Base-by-base conservation (phyloP, 2,329 filamentous ascomycete genomes). In the Pyrenophora teres region DNA sequence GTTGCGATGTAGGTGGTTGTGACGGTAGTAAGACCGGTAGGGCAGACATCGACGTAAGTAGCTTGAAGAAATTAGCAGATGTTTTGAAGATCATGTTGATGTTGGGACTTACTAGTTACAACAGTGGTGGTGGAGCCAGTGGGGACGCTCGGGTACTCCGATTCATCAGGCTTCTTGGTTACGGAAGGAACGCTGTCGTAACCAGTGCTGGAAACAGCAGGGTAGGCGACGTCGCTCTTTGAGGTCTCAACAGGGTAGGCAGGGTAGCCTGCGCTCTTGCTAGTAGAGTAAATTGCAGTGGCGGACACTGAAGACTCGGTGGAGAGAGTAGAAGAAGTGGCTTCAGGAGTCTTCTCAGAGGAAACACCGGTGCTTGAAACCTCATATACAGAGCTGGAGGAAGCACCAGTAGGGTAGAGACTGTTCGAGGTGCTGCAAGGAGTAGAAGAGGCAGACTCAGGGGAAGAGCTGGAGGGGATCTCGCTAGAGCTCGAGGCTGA, bases 11-110 rank as follows among this genome's bases (percentile, higher is more conserved):
- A 64, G 6, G 67, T 67, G 5, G 67, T 59, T 2, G 66, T 69
- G 42, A 66, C 57, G 19, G 70, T 72, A 13, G 68, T 72, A 21
- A 71, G 56, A 19, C 71, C 70, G 12, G 70, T 72, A 3, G 68
- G 56, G 67, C 70, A 74, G 21, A 71, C 57, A 37, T 74, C 70
- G n/a, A 72, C 60, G 46, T 73, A 73, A 18, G 68, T 66, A 32
- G 64, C 58, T 46, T 21, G 5, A 13, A 37, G 4, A 36, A 7
- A 8, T 53, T 21, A 53, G 40, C n/a, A 43, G n/a, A 41, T 21
- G 19, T 21, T 21, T 21, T 21, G 19, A 21, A 21, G 19, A 21
- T 21, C 19, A 21, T 21, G 19, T 21, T 21, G 19, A 21, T 21
- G 19, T 15, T 15, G 1, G 4, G 18, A 61, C 58, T 54, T 61